phyloP scores from a whole-genome alignment of 2,329 filamentous ascomycete species.

The Cladobotryum mycophilum region DNA sequence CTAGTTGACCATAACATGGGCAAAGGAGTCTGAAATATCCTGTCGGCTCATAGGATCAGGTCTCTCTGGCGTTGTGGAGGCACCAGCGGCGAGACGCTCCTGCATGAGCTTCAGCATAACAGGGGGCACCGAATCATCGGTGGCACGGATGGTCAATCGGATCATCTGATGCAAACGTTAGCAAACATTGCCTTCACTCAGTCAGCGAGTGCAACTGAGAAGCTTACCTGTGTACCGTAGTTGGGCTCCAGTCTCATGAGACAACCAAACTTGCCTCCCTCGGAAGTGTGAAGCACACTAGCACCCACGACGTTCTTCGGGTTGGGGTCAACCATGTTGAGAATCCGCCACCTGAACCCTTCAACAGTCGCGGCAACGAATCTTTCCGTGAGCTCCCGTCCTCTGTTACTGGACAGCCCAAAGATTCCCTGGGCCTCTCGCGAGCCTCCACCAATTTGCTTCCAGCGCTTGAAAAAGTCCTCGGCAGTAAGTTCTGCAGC shows the following conservation, averaged over 20 bases:
- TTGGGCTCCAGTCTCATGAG: slow-evolving; percentile 92
- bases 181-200: not conserved
- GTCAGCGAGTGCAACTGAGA: not conserved
- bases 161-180: slow-evolving; percentile 64
- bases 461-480: slow-evolving; percentile 99
- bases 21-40: slow-evolving; percentile 51
- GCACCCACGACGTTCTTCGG: slow-evolving; percentile 89
- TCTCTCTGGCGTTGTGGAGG: slow-evolving; percentile 35
- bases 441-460: slow-evolving; percentile 86
- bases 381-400: slow-evolving; percentile 59
- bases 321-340: slow-evolving; percentile 86
- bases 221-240: slow-evolving; percentile 76
- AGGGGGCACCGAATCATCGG: slow-evolving; percentile 79
- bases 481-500: slow-evolving; percentile 77
- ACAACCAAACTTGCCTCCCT: slow-evolving; percentile 89
- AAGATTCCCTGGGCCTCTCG: slow-evolving; percentile 88
- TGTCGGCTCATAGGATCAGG: slow-evolving; percentile 36
- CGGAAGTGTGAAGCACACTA: slow-evolving; percentile 74
- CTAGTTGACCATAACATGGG: slow-evolving; percentile 48
- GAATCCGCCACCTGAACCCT: slow-evolving; percentile 83
- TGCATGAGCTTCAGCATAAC: slow-evolving; percentile 83
- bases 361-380: slow-evolving; percentile 69
- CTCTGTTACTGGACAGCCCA: slow-evolving; percentile 47
- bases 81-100: slow-evolving; percentile 60
- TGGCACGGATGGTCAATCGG: slow-evolving; percentile 86